Percentiles rank a stretch among this genome's conserved stretches.
These are phyloP conservation scores for Pseudoscleropodium purum DNA, from an alignment of 225 moss, liverwort and hornwort genomes.

Conservation along the genomic window DNA sequence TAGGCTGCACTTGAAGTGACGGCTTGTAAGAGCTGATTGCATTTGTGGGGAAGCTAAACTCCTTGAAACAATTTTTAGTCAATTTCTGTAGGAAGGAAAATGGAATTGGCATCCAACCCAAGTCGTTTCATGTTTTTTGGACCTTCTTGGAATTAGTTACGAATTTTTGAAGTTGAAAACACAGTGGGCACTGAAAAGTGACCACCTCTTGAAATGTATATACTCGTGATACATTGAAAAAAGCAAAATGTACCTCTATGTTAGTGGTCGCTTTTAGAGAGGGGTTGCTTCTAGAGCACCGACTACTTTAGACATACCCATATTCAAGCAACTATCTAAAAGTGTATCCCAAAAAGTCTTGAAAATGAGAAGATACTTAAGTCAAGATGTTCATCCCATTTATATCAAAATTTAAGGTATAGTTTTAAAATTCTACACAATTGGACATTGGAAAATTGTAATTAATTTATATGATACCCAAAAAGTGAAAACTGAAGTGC, in stretches of 20 bases:
- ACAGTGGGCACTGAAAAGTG: no score
- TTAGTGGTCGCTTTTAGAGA: no score
- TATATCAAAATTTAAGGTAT: neutral
- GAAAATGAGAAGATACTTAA: neutral
- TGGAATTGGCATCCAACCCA: neutral
- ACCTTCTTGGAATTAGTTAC: fast-evolving
- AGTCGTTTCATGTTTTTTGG: neutral
- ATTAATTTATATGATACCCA: neutral
- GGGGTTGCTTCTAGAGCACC: neutral
- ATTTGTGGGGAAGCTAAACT: neutral
- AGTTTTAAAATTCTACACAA: neutral
- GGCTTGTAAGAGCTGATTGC: neutral
- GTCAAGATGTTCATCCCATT: neutral
- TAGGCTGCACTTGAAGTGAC: no score
- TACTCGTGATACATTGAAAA: neutral
- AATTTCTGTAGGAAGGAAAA: neutral
- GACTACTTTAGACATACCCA: fast-evolving
- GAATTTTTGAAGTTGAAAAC: neutral
- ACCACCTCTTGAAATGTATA: neutral
- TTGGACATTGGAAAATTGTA: neutral
- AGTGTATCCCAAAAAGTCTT: neutral
- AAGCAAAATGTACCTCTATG: neutral
- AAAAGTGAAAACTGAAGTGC: neutral
- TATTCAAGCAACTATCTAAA: no score
- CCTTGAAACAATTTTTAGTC: neutral